phyloP scores from a whole-genome alignment of 176 grass and related monocot genomes.

The Olyra latifolia region DNA sequence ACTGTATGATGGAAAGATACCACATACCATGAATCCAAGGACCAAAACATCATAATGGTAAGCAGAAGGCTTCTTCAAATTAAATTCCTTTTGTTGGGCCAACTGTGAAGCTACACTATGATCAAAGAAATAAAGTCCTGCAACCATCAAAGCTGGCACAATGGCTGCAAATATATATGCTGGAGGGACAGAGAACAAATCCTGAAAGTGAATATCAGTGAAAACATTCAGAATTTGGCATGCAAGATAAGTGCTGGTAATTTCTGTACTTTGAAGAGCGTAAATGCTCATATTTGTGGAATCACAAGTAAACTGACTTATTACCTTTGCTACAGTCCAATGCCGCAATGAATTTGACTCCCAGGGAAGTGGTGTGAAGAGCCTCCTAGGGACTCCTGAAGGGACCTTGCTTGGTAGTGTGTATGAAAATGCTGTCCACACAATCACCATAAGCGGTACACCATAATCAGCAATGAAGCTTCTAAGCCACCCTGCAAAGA shows the following conservation, averaged over 20 bases:
- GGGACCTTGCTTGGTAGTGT: constrained; percentile 63
- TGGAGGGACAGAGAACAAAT: constrained; percentile 74
- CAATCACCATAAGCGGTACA: constrained; percentile 87
- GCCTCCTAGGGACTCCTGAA: constrained; percentile 73
- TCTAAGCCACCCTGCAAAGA: constrained; percentile 75
- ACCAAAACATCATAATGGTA: constrained; percentile 97
- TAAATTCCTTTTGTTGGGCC: constrained; percentile 95
- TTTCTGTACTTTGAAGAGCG: neutral
- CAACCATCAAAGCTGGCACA: constrained; percentile 85
- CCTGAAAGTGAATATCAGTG: constrained; percentile 46
- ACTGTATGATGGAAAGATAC: neutral
- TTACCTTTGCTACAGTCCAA: constrained; percentile 84
- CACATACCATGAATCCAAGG: constrained; percentile 72
- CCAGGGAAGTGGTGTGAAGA: constrained; percentile 89
- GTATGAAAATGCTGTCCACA: constrained; percentile 86
- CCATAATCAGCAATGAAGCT: constrained; percentile 87
- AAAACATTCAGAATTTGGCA: constrained; percentile 5
- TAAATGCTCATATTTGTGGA: neutral
- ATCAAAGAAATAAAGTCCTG: constrained; percentile 98
- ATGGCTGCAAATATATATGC: constrained; percentile 87
- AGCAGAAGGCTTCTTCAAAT: constrained; percentile 90
- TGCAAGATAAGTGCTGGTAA: neutral
- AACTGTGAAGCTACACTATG: constrained; percentile 91
- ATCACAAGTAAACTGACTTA: neutral
- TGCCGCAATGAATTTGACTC: constrained; percentile 61